These are phyloP conservation scores for Geotrichum macrosporum DNA, from an alignment of 1,139 yeast genomes.

Conservation along the genomic window DNA sequence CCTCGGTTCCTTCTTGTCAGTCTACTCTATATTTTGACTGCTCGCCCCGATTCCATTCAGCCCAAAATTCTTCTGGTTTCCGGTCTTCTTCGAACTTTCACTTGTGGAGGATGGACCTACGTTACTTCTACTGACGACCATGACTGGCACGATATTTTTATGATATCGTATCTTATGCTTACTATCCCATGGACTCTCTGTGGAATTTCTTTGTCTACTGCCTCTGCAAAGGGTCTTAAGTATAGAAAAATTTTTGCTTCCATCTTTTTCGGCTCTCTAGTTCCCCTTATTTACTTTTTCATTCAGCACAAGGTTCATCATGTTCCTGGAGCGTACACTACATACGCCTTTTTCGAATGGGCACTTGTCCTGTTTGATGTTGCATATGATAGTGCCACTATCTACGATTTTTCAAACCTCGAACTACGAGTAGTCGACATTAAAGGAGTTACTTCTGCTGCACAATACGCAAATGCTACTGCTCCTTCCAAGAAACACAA, in stretches of 20 bases:
- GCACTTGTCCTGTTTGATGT: slow-evolving; percentile 75
- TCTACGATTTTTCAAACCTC: slow-evolving; percentile 59
- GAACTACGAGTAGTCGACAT: slow-evolving; percentile 45
- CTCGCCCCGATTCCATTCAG: slow-evolving; percentile 40
- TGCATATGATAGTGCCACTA: slow-evolving; percentile 76
- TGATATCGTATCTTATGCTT: slow-evolving; percentile 82
- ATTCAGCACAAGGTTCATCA: slow-evolving; percentile 89
- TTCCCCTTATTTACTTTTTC: slow-evolving; percentile 84
- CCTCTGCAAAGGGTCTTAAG: slow-evolving; percentile 46
- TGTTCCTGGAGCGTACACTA: slow-evolving; percentile 89
- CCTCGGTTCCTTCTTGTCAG: slow-evolving; percentile 77
- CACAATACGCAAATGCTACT: slow-evolving; percentile 21
- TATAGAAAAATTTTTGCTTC: slow-evolving; percentile 54
- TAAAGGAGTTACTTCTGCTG: slow-evolving; percentile 35
- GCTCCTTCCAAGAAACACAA: slow-evolving; percentile 25
- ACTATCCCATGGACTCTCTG: slow-evolving; percentile 88
- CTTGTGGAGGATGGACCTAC: slow-evolving; percentile 99
- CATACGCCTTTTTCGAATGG: slow-evolving; percentile 96
- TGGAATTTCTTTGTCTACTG: slow-evolving; percentile 53
- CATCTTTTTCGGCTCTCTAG: slow-evolving; percentile 62
- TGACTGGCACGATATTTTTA: slow-evolving; percentile 90
- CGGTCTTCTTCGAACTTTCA: slow-evolving; percentile 78
- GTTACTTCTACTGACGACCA: slow-evolving; percentile 96
- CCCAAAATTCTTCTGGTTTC: slow-evolving; percentile 47
- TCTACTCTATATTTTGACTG: slow-evolving; percentile 49